These are phyloP conservation scores for Apophysomyces trapeziformis DNA, from an alignment of 371 early-diverging fungal species.

Conservation along the genomic window DNA sequence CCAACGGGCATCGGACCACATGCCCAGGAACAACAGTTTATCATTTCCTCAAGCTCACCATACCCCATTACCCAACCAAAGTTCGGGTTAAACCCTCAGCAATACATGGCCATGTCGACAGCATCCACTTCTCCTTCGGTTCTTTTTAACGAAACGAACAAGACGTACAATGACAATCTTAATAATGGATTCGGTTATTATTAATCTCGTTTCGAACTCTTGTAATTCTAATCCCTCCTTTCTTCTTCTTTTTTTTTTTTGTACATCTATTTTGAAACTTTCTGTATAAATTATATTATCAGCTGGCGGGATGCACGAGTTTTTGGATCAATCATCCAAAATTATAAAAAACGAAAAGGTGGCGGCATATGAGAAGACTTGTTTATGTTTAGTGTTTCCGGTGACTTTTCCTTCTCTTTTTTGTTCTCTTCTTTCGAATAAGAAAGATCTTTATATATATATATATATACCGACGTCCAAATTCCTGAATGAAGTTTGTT, in stretches of 20 bases:
- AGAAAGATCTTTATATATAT: no score
- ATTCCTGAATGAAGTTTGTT: no score
- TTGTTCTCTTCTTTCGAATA: no score
- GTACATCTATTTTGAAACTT: conserved; percentile 4
- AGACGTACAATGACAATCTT: background rate
- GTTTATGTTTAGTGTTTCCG: no score
- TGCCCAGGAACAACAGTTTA: background rate
- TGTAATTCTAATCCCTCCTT: conserved; percentile 1
- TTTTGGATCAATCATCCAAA: no score
- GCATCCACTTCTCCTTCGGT: background rate
- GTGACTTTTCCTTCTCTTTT: no score
- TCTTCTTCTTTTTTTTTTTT: conserved; percentile 6
- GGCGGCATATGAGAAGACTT: no score
- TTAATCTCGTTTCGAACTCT: background rate
- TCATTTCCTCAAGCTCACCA: background rate
- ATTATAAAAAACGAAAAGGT: no score
- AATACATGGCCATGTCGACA: background rate
- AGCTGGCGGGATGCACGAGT: background rate
- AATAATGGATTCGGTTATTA: conserved; percentile 4
- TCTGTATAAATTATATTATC: conserved; percentile 5
- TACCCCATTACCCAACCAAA: background rate
- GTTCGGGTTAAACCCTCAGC: background rate
- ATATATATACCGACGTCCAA: no score
- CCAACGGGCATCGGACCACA: background rate
- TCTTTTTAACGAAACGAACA: background rate